Base-by-base conservation (phyloP, 331 rosid genomes). In the Saraca asoca region DNA sequence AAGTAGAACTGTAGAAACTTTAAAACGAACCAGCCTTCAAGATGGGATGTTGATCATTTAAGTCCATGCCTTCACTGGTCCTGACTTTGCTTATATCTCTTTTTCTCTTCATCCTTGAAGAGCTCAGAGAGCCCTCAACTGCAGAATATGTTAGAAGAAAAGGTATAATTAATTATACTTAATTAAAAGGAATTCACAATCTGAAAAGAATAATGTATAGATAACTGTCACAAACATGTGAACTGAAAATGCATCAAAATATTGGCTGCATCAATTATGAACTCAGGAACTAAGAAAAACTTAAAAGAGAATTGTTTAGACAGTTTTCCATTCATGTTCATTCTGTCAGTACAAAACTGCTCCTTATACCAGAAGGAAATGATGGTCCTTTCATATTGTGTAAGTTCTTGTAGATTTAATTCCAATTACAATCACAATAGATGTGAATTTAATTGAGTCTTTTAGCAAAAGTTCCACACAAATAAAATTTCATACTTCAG, bases 91-190 rank as follows among this genome's bases (percentile, higher is more conserved):
- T 74, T 51, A 71, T 61, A 82, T 79, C 88, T 53, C 70, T 38
- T 58, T 69, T 79, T 39, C 42, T 82, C 61, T 66, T 72, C 54
- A 66, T 54, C 85, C 80, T 93, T 35, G 85, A 75, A 18, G 95
- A 82, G 35, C 95, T 92, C 75, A 89, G 77, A 69, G 89, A 89
- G 70, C 98, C 96, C 84, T 92, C 96, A 42, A 87, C 94, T 89
- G 74, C 12, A 72, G 12, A 64, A 29, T 48, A 58, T 35, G 11
- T 16, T 41, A 61, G 15, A 33, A 52, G 14, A 49, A 19, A 6
- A 11, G 6, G 9, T 20, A 66, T 3, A 20, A 65, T 35, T 12
- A 18, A 9, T 65, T 15, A 18, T 51, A 64, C 59, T 50, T 19
- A 5, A 24, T 50, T 37, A 72, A 14, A 44, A 16, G 18, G 38